Base-by-base conservation (phyloP, 768 basidiomycete species). In the Royoungia palumana region DNA sequence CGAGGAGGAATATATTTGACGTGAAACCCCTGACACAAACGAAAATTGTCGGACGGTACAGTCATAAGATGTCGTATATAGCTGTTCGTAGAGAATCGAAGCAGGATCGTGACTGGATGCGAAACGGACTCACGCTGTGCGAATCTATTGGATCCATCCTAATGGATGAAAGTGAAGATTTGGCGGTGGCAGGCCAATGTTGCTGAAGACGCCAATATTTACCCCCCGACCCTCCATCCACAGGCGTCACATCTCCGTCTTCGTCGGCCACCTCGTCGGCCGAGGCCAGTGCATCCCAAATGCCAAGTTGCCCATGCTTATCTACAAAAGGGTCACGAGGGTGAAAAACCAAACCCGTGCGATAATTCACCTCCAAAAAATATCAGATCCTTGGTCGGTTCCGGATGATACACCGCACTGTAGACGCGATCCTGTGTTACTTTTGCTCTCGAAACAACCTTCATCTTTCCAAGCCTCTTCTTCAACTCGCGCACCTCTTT, bases 51-150 rank as follows among this genome's bases (percentile, higher is more conserved):
- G 84, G 50, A 93, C 68, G 3, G 85, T 90, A 59, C 82, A 83
- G 59, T 93, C 90, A 54, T 93, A 93, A 11, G 90, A 80, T 37
- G 81, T 84, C 11, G 89, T 92, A 59, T 83, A 91, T 12, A 92
- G 68, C 89, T 91, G 49, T 19, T 35, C 44, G 21, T 25, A 20
- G 13, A 47, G 45, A 41, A 39, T 45, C n/a, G 53, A 42, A 36
- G 35, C 27, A 6, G 19, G 14, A 1, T n/a, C 16, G 19, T 21
- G 9, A 10, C 3, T 17, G 9, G 46, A 1, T 12, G 21, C n/a
- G 17, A 20, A 38, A 35, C 1, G 39, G 9, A 62, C 75, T 46
- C 64, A 89, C 90, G 50, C 76, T 87, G 54, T 90, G 85, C 0
- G 85, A 72, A 62, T 92, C 77, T 30, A 80, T 71, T 9, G 90